Base-by-base conservation (phyloP, 2,329 filamentous ascomycete genomes). In the Aspergillus ustus region DNA sequence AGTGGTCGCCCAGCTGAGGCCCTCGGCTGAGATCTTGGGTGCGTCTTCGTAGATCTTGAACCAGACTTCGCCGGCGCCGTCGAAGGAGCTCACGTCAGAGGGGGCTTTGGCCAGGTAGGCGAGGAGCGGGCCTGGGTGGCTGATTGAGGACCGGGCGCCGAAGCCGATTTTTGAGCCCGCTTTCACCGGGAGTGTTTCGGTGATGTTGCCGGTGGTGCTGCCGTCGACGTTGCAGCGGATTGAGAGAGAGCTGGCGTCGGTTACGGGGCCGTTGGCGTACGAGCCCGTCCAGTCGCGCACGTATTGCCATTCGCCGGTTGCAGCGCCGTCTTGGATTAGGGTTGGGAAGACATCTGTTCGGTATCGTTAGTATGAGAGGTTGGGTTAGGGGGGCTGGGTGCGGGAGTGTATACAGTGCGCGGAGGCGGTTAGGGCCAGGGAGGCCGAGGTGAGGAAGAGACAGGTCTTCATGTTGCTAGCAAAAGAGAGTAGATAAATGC, bases 81-180 rank as follows among this genome's bases (percentile, higher is more conserved):
- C 62, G 43, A 57, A 57, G 29, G 37, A 28, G 20, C 28, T 40
- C 3, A 45, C 44, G 20, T 43, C 44, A n/a, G 44, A 25, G n/a
- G 62, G 52, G n/a, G 50, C 63, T 48, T 65, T 66, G 50, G 66
- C 62, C 64, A 69, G 65, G 62, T 69, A 69, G 19, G 62, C 60
- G 15, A 64, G 57, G 7, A 65, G 28, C 8, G 66, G 65, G 9
- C 67, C 67, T 25, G 64, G 61, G 50, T 69, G 67, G 25, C 53
- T 43, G 44, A 69, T 66, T 25, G 52, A 7, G 4, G 28, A 44
- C 19, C 52, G 54, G 1, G 52, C 45, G 4, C n/a, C 57, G 60
- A 72, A 68, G 28, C 63, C 62, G 48, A 72, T 57, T 6, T 46
- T 34, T 3, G 52, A 54, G 13, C 63, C 63, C 7, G 59, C 51